These are phyloP conservation scores for Pythium pyrilobum DNA, from an alignment of 352 stramenopile species.

Conservation along the genomic window DNA sequence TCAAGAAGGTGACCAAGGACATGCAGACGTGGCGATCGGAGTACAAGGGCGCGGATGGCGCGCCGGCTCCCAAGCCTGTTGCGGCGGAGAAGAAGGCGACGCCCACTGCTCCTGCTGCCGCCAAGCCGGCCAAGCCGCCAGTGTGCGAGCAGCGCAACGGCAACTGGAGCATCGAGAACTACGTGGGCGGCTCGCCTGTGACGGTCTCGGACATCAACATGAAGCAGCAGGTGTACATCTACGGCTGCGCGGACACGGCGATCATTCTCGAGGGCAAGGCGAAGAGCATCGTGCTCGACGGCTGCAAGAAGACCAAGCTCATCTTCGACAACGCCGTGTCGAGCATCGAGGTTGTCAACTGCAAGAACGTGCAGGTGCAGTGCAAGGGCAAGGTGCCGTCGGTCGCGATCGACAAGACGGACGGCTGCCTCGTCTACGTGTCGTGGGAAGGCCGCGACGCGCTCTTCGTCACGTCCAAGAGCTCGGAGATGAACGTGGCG, in stretches of 20 bases:
- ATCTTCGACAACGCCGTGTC: constrained; percentile 96
- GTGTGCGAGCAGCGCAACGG: constrained; percentile 88
- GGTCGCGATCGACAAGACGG: constrained; percentile 99
- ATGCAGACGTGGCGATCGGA: constrained; percentile 97
- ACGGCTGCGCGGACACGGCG: constrained; percentile 91
- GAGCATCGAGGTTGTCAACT: constrained; percentile 97
- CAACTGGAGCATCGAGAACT: constrained; percentile 98
- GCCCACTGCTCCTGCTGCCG: constrained; percentile 20
- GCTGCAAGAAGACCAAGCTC: constrained; percentile 94
- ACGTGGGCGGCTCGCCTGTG: constrained; percentile 81
- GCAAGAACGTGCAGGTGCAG: constrained; percentile 96
- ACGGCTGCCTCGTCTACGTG: constrained; percentile 95
- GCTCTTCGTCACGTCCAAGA: constrained; percentile 96
- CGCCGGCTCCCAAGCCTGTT: constrained; percentile 13
- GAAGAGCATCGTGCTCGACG: constrained; percentile 96
- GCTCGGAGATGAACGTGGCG: constrained; percentile 95
- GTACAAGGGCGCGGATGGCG: constrained; percentile 69
- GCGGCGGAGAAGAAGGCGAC: constrained; percentile 13
- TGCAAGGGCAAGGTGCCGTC: constrained; percentile 90
- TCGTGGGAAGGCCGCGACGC: constrained; percentile 87
- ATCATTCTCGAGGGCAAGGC: constrained; percentile 97
- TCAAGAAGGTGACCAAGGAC: constrained; percentile 96
- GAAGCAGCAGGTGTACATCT: constrained; percentile 97
- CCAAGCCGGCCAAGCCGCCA: constrained; percentile 42
- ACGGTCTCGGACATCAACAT: constrained; percentile 89